Evolutionary conservation across 345 rosid genomes (phyloP).

Genomic region (Pistacia atlantica): DNA sequence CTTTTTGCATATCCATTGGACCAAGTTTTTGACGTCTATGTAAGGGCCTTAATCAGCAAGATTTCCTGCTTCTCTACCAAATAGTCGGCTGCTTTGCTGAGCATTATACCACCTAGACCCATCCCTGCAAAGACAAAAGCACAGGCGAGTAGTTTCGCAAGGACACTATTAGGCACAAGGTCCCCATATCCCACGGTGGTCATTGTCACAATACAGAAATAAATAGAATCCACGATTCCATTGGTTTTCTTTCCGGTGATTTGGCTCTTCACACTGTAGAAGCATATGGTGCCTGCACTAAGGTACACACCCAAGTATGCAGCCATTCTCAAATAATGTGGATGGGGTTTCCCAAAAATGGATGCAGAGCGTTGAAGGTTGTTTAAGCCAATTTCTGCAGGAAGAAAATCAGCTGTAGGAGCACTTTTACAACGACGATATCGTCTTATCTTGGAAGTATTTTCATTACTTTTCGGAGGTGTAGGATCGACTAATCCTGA

Average conservation of each 20-base stretch:
- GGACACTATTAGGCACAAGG: slow-evolving; percentile 64
- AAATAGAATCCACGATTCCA: slow-evolving; percentile 64
- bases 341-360: slow-evolving; percentile 44
- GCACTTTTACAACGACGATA: slow-evolving; percentile 67
- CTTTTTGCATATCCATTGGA: slow-evolving; percentile 47
- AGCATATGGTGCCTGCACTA: slow-evolving; percentile 57
- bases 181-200: slow-evolving; percentile 97
- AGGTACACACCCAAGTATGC: slow-evolving; percentile 48
- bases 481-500: slow-evolving; percentile 31
- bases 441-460: slow-evolving; percentile 42
- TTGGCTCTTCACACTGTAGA: slow-evolving; percentile 53
- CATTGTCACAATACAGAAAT: slow-evolving; percentile 85
- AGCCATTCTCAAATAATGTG: slow-evolving; percentile 47
- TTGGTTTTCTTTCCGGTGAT: slow-evolving; percentile 70
- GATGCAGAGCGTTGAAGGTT: slow-evolving; percentile 34
- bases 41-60: slow-evolving; percentile 62
- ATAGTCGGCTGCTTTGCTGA: slow-evolving; percentile 79
- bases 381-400: slow-evolving; percentile 22
- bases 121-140: slow-evolving; percentile 78
- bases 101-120: slow-evolving; percentile 64
- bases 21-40: slow-evolving; percentile 44
- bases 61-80: slow-evolving; percentile 84
- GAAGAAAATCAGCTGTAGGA: slow-evolving; percentile 54
- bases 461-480: slow-evolving; percentile 24
- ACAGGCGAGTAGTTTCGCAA: slow-evolving; percentile 71